Base-by-base conservation (phyloP, 495 filamentous ascomycete genomes). In the Baudoinia panamericana region DNA sequence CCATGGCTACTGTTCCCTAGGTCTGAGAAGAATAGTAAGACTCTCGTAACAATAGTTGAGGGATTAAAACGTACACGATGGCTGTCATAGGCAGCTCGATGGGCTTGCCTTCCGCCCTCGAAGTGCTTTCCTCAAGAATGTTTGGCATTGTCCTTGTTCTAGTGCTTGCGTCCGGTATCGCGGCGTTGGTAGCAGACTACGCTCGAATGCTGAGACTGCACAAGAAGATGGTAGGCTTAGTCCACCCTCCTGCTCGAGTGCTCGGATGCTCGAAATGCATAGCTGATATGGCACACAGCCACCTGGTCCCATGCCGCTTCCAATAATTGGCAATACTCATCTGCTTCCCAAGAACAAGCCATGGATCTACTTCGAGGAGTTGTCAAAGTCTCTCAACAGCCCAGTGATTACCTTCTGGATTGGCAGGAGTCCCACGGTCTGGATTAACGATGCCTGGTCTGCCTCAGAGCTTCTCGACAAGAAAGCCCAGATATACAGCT, bases 371-470 rank as follows among this genome's bases (percentile, higher is more conserved):
- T 78, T 79, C 43, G 75, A 79, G 34, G 47, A 66, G 30, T 53
- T 78, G 0, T 68, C 75, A 5, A 72, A 72, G 47, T 45, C 59
- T 33, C 68, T 70, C 41, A 56, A 70, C 19, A 58, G 67, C 0
- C 66, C 71, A 1, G 45, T 76, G 0, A 68, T 79, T n/a, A 79
- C 75, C 0, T 72, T 73, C 45, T 61, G 57, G 75, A 71, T 75
- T 28, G 73, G 75, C 24, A 57, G 75, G 5, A 73, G 70, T 33
- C 73, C 75, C 0, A 77, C 73, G 0, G 63, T 79, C 11, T 79
- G 75, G 73, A 70, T 75, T 42, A 75, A 76, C 52, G 73, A 79
- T 47, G 73, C 72, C 0, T 75, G 72, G 73, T 48, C 62, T 11
- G 73, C 75, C 0, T 68, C 67, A 3, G 56, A 58, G 27, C 35